phyloP scores from a whole-genome alignment of 2,329 filamentous ascomycete species.

The Xylaria multiplex region DNA sequence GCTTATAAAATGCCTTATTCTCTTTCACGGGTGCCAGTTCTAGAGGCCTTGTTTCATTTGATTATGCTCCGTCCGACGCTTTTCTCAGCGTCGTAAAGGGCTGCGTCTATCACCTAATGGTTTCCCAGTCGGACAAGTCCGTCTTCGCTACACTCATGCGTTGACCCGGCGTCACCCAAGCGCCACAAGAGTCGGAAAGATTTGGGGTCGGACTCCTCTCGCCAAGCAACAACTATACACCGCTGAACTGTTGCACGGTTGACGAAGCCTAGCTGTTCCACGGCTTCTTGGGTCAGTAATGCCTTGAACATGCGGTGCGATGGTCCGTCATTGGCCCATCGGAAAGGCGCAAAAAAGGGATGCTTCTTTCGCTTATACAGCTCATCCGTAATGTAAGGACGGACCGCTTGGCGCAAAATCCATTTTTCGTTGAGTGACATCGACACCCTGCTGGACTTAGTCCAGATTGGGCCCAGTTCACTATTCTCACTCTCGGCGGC shows the following conservation, averaged over 20 bases:
- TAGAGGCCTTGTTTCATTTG: too few species aligned
- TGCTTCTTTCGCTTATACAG: constrained; percentile 18
- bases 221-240: not conserved
- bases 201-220: constrained; percentile 6
- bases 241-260: not conserved
- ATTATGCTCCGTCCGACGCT: too few species aligned
- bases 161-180: not conserved
- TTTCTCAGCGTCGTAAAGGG: too few species aligned
- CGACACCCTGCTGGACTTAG: not conserved
- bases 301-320: constrained; percentile 9
- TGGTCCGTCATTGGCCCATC: constrained; percentile 5
- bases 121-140: constrained; percentile 8
- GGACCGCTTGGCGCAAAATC: constrained; percentile 38
- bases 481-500: constrained; percentile 16
- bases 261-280: too few species aligned
- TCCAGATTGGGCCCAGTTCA: constrained; percentile 25
- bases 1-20: too few species aligned
- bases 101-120: not conserved
- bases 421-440: constrained; percentile 35
- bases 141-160: constrained; percentile 1
- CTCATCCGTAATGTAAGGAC: constrained; percentile 35
- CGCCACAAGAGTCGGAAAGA: constrained; percentile 9
- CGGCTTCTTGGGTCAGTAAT: too few species aligned
- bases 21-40: too few species aligned
- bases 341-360: constrained; percentile 10